Evolutionary conservation across 1,139 yeast genomes (phyloP), one percentile per base, ranked within the genome.

Genomic region (Yarrowia galli): DNA sequence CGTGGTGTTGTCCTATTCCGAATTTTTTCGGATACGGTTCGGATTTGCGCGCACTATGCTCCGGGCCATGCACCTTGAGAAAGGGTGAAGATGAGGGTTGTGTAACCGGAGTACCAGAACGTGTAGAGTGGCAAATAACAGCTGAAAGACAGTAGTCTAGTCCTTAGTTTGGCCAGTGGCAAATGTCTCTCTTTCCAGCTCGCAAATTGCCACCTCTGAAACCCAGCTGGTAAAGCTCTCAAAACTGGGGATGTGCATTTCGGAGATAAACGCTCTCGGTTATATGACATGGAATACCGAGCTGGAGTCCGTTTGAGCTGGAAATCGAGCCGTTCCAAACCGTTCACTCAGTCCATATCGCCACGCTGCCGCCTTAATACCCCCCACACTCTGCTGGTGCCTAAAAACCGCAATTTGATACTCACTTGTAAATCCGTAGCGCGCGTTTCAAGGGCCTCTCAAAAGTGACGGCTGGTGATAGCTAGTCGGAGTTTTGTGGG

Each of bases 21-120:
- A 13, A 15, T 28, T 49, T 51, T 51, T 51, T 51, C 58, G 58
- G 58, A 35, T 36, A 35, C 58, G 58, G 58, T 36, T 36, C 58
- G 58, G 56, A 49, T 49, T 49, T 51, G 38, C 56, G 48, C 22
- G 48, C 48, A 22, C 28, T 12, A 18, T 22, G 48, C 48, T 43
- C 48, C 48, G 48, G 48, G 32, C 32, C 22, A 43, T 43, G 48
- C 48, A 43, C 13, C 48, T 43, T 13, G 15, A 13, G 36, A 35
- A 35, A 12, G 36, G 36, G 15, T 13, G 36, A 35, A 35, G 15
- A 13, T 12, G 36, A 28, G 32, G 10, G 32, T 28, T 25, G 28
- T 28, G 32, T 28, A 10, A 28, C 32, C 32, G 8, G 32, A 7
- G 32, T 28, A 28, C 1, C 32, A 28, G 32, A 28, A 28, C 32